These are phyloP conservation scores for Euphorbia tirucalli DNA, from an alignment of 345 rosid species.

Conservation along the genomic window DNA sequence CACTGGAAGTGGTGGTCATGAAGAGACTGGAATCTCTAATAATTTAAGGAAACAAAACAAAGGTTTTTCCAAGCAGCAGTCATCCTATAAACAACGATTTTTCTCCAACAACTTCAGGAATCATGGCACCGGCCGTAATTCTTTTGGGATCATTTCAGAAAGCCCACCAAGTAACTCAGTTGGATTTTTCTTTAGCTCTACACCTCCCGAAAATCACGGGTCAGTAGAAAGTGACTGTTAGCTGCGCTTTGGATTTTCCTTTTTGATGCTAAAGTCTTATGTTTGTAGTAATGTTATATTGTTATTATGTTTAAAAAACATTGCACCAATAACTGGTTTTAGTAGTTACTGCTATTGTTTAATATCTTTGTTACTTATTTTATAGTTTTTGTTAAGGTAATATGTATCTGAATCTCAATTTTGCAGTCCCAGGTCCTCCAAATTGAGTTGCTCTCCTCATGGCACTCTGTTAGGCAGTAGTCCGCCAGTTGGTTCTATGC, in stretches of 20 bases:
- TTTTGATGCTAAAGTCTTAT: background rate
- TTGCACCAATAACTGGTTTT: constrained; percentile 5
- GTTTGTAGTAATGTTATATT: background rate
- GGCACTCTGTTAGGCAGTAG: constrained; percentile 68
- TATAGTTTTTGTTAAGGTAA: constrained; percentile 1
- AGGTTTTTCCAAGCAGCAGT: constrained; percentile 58
- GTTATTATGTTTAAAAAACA: background rate
- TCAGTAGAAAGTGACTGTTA: constrained; percentile 40
- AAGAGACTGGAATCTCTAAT: constrained; percentile 51
- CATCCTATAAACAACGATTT: constrained; percentile 63
- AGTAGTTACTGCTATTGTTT: background rate
- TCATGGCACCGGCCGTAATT: constrained; percentile 52
- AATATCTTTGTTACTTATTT: background rate
- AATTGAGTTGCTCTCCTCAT: constrained; percentile 78
- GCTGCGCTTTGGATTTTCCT: background rate
- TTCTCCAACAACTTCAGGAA: constrained; percentile 77
- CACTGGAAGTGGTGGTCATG: constrained; percentile 44
- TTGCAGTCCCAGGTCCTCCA: constrained; percentile 69
- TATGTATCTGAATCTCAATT: constrained; percentile 21
- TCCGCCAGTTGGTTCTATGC: constrained; percentile 96
- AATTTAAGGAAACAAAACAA: constrained; percentile 63
- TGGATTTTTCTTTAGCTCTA: constrained; percentile 93
- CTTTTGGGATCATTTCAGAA: constrained; percentile 65
- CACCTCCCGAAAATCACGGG: constrained; percentile 92
- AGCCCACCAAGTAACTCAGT: constrained; percentile 95